These are phyloP conservation scores for Globisporangium nagaii DNA, from an alignment of 352 stramenopile genomes.

Conservation along the genomic window DNA sequence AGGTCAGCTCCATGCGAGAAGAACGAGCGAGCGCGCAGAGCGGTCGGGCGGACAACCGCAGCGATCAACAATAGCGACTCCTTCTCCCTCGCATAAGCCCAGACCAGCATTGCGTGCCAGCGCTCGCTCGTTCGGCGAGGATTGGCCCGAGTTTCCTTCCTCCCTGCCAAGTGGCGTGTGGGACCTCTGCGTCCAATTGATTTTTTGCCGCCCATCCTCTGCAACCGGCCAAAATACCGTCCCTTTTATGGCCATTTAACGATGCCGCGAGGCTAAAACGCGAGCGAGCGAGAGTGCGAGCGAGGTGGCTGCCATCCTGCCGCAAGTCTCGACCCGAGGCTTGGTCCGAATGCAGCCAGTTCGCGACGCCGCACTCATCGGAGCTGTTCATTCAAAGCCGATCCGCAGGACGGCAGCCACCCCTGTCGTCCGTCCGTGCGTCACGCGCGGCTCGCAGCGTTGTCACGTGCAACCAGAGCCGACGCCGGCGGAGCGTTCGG, in stretches of 20 bases:
- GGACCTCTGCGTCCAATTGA: background rate
- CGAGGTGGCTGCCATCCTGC: background rate
- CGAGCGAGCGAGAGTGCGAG: background rate
- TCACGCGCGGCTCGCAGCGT: background rate
- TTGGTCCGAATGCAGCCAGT: too few relatives aligned
- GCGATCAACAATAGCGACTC: background rate
- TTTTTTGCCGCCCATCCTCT: background rate
- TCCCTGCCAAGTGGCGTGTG: background rate
- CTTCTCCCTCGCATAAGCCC: too few relatives aligned
- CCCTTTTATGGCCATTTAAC: background rate
- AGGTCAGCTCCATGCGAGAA: too few relatives aligned
- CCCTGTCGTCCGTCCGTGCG: background rate
- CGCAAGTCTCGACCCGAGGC: too few relatives aligned
- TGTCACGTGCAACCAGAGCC: background rate
- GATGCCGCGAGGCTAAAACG: background rate
- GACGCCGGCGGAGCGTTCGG: background rate
- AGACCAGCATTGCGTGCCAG: background rate
- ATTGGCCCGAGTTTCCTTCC: background rate
- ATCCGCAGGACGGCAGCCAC: too few relatives aligned
- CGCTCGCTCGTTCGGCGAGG: background rate
- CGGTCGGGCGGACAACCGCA: background rate
- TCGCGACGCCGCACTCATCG: too few relatives aligned
- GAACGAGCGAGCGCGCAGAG: too few relatives aligned
- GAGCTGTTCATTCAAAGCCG: constrained; percentile 2
- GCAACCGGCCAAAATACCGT: background rate